These are phyloP conservation scores for Picochlorum sp. DNA, from an alignment of 139 green algal genomes.

Conservation along the genomic window DNA sequence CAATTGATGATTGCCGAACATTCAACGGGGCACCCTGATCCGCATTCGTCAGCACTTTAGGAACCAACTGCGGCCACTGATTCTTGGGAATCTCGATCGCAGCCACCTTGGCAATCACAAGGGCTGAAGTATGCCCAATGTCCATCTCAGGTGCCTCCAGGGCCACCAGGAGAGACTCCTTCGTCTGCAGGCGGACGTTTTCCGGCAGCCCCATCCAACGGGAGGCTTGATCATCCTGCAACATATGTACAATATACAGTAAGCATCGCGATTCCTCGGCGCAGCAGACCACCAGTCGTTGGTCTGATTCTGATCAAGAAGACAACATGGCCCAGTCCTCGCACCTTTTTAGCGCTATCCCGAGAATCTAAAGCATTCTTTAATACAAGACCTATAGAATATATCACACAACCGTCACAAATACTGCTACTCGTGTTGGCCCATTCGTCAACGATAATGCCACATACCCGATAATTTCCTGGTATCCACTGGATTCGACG, in stretches of 20 bases:
- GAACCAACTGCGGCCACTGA: conserved; percentile 82
- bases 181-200: conserved; percentile 63
- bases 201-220: conserved; percentile 64
- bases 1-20: conserved; percentile 77
- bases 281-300: no score
- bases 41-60: conserved; percentile 52
- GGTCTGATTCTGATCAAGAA: conserved; percentile 6
- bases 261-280: no score
- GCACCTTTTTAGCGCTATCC: conserved; percentile 56
- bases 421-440: not conserved
- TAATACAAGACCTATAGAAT: conserved; percentile 66
- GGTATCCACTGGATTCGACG: conserved; percentile 54
- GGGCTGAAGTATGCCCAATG: conserved; percentile 60
- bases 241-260: not conserved
- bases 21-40: conserved; percentile 11
- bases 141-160: conserved; percentile 44
- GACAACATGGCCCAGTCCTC: not conserved
- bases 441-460: not conserved
- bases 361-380: conserved; percentile 93
- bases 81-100: conserved; percentile 78
- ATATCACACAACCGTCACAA: not conserved
- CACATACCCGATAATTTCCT: conserved; percentile 60
- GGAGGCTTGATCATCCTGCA: conserved; percentile 47
- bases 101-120: conserved; percentile 91
- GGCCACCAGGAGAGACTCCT: conserved; percentile 59